A percentile compares a stretch with the other conserved stretches of the same genome.
Evolutionary conservation across 106 monocot genomes (phyloP).

Genomic region (Iris macrosiphon): DNA sequence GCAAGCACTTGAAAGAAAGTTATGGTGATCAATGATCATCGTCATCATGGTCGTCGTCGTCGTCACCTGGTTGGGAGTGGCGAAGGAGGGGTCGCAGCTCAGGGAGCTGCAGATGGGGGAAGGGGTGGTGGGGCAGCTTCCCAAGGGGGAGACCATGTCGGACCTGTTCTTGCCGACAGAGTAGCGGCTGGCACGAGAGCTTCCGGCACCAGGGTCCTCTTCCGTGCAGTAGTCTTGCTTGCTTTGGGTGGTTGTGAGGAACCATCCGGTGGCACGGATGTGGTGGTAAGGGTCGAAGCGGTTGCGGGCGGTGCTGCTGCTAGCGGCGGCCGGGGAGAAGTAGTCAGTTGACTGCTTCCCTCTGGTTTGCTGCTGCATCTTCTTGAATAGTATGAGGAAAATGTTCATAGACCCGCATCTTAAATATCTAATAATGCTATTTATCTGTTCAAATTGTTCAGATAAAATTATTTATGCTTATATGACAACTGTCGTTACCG

Average conservation of each 20-base stretch:
- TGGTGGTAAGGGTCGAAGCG: too few relatives aligned
- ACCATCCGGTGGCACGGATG: too few relatives aligned
- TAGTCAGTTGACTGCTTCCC: conserved; percentile 2
- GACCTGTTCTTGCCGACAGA: conserved; percentile 3
- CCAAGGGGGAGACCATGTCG: neutral
- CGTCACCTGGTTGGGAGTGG: neutral
- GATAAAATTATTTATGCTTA: too few relatives aligned
- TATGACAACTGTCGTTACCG: too few relatives aligned
- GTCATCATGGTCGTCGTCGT: too few relatives aligned
- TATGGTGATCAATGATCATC: neutral
- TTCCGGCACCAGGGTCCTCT: neutral
- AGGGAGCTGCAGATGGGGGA: conserved; percentile 27
- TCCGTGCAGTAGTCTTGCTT: neutral
- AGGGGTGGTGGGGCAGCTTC: conserved; percentile 13
- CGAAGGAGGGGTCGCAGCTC: conserved; percentile 2
- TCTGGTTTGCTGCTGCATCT: neutral
- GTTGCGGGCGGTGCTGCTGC: neutral
- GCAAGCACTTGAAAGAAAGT: neutral
- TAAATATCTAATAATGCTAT: too few relatives aligned
- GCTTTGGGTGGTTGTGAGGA: too few relatives aligned
- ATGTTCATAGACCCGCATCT: too few relatives aligned
- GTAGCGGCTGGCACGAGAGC: neutral
- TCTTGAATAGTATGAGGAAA: too few relatives aligned
- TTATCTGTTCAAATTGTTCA: too few relatives aligned
- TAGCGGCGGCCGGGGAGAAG: conserved; percentile 2